Evolutionary conservation across 2,329 filamentous ascomycete species (phyloP), one percentile per base, ranked within the genome.

Genomic region (Calonectria pseudoturangicola): DNA sequence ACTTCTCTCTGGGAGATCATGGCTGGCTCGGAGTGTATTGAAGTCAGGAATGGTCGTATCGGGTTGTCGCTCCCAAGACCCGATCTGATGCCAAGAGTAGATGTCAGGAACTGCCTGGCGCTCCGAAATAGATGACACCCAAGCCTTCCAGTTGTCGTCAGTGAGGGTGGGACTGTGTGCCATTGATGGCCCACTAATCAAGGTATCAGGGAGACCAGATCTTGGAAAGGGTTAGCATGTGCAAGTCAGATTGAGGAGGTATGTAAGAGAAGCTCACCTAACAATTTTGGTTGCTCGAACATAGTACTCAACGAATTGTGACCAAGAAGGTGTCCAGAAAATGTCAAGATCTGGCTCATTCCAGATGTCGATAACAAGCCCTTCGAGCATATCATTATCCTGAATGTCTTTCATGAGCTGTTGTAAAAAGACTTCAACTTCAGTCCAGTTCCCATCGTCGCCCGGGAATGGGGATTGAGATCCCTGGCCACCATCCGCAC

Each of bases 51-150:
- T 65, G 0, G 62, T 65, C n/a, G 21, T 27, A n/a, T 65, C 62
- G 16, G 62, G 62, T 18, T 65, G 30, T 6, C 62, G 62, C 12
- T 65, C 62, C 62, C 62, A 65, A 9, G 45, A 36, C 13, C 62
- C 62, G 39, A 65, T 65, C 45, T 65, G 62, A n/a, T 65, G 62
- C 62, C 62, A 65, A 10, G 62, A 65, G 27, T 65, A 65, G 12
- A 50, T 25, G 13, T 51, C 62, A 15, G 45, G 62, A 4, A 50
- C 21, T 1, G 45, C 4, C 21, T 51, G 18, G 13, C 36, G 16
- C 1, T 13, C 30, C 10, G 28, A 65, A 2, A n/a, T 13, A 9
- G 45, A 36, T 18, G n/a, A 9, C 54, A 60, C 25, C 62, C 45
- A 65, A 2, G 30, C n/a, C 21, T 50, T 47, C 62, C 62, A 51